These are phyloP conservation scores for Monilinia fructigena DNA, from an alignment of 2,329 filamentous ascomycete genomes.

Conservation along the genomic window DNA sequence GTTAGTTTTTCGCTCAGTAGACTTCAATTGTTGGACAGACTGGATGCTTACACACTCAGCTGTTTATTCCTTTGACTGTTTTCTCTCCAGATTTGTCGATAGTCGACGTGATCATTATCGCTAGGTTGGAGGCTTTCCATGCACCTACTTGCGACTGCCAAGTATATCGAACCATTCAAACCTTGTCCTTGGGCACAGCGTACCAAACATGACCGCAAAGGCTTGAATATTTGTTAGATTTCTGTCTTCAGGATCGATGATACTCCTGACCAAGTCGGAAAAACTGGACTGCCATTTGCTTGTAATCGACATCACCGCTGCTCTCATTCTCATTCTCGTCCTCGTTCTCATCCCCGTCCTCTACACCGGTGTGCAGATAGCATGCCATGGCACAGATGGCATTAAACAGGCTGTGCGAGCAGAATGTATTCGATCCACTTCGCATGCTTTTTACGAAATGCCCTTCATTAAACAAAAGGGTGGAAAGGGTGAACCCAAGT, in stretches of 20 bases:
- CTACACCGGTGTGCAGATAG: slow-evolving; percentile 33
- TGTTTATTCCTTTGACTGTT: slow-evolving; percentile 39
- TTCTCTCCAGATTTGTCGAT: slow-evolving; percentile 34
- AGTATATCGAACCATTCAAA: slow-evolving; percentile 36
- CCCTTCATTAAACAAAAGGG: slow-evolving; percentile 39
- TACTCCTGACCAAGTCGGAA: slow-evolving; percentile 31
- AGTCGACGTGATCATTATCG: slow-evolving; percentile 30
- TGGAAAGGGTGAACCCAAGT: slow-evolving; percentile 42
- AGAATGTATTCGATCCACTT: slow-evolving; percentile 31
- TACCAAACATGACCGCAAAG: slow-evolving; percentile 40
- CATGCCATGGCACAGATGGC: slow-evolving; percentile 41
- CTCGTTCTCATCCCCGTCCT: slow-evolving; percentile 23
- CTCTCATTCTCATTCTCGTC: slow-evolving; percentile 15
- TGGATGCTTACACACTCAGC: slow-evolving; percentile 39
- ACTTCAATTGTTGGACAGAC: background rate
- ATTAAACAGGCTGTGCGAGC: slow-evolving; percentile 39
- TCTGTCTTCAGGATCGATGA: slow-evolving; percentile 32
- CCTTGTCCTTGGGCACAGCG: slow-evolving; percentile 35
- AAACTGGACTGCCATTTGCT: slow-evolving; percentile 35
- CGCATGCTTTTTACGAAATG: slow-evolving; percentile 37
- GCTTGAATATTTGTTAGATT: slow-evolving; percentile 37
- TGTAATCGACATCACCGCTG: slow-evolving; percentile 34
- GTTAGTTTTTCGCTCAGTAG: slow-evolving; percentile 30
- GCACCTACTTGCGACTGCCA: slow-evolving; percentile 34
- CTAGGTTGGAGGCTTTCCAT: slow-evolving; percentile 28